These are phyloP conservation scores for Fusarium lateritium DNA, from an alignment of 2,329 filamentous ascomycete species.

Conservation along the genomic window DNA sequence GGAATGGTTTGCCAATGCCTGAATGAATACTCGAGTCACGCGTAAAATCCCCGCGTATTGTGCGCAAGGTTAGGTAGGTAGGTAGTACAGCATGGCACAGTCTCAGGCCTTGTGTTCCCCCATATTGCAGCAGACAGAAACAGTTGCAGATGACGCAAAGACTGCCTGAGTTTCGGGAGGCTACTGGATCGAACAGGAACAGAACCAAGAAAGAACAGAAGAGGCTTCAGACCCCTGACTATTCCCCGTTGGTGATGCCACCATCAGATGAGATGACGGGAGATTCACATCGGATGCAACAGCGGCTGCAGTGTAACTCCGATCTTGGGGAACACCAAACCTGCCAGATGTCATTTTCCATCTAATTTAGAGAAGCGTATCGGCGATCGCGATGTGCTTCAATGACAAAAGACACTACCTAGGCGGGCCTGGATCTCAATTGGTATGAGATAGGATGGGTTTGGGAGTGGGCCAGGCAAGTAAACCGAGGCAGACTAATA, in stretches of 20 bases:
- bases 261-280: constrained; percentile 19
- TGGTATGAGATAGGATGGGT: constrained; percentile 23
- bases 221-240: constrained; percentile 23
- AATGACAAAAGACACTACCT: not conserved
- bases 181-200: constrained; percentile 3
- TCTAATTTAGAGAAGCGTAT: constrained; percentile 4
- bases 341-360: constrained; percentile 6
- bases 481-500: constrained; percentile 3
- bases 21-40: not conserved
- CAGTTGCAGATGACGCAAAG: constrained; percentile 13
- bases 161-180: constrained; percentile 4
- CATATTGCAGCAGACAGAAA: constrained; percentile 5
- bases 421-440: constrained; percentile 10
- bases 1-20: not conserved
- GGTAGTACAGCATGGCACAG: not conserved
- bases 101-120: constrained; percentile 3
- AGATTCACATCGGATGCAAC: constrained; percentile 40
- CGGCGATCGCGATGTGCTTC: constrained; percentile 14
- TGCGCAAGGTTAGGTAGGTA: not conserved
- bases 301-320: constrained; percentile 40
- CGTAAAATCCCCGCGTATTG: not conserved
- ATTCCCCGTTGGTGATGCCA: constrained; percentile 28
- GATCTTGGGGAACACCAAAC: constrained; percentile 31
- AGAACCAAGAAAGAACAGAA: not conserved
- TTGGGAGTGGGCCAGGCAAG: not conserved